A percentile compares a stretch with the other conserved stretches of the same genome.
phyloP scores from a whole-genome alignment of 2,329 filamentous ascomycete species.

The Neospermospora avenae region DNA sequence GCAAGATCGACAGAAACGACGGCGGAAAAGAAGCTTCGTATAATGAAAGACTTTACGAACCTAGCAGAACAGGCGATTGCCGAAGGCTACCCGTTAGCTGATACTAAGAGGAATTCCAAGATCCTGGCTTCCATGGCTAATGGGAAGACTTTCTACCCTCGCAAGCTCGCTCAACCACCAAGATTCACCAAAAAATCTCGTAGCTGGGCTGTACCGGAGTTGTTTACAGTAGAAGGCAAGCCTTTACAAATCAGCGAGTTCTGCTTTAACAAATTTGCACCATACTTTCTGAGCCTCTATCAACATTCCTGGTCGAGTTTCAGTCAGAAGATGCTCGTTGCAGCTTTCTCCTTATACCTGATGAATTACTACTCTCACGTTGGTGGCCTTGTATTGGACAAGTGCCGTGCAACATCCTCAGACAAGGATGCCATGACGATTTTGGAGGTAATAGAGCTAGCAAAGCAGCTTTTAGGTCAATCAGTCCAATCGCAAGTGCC shows the following conservation, averaged over 20 bases:
- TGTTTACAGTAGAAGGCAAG: constrained; percentile 6
- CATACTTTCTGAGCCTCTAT: constrained; percentile 13
- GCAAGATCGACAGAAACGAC: too few species aligned
- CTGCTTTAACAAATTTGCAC: constrained; percentile 13
- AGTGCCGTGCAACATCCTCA: background rate
- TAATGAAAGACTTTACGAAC: too few species aligned
- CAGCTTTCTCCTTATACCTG: constrained; percentile 9
- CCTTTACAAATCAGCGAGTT: constrained; percentile 17
- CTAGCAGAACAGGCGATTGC: background rate
- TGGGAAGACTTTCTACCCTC: constrained; percentile 1
- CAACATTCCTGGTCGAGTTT: background rate
- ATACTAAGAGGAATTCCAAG: background rate
- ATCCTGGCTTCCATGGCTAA: background rate
- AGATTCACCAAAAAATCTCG: background rate
- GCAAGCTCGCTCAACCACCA: background rate
- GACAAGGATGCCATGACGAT: background rate
- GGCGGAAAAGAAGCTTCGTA: too few species aligned
- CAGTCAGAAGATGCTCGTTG: background rate
- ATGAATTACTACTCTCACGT: constrained; percentile 5
- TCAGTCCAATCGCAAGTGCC: too few species aligned
- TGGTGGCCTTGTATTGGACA: background rate
- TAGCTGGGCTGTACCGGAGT: background rate
- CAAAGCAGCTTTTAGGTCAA: background rate
- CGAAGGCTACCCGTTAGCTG: background rate
- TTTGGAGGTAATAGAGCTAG: background rate